Evolutionary conservation across 1,284 basidiomycete species (phyloP), one percentile per base, ranked within the genome.

Genomic region (Pseudozyma sp.): DNA sequence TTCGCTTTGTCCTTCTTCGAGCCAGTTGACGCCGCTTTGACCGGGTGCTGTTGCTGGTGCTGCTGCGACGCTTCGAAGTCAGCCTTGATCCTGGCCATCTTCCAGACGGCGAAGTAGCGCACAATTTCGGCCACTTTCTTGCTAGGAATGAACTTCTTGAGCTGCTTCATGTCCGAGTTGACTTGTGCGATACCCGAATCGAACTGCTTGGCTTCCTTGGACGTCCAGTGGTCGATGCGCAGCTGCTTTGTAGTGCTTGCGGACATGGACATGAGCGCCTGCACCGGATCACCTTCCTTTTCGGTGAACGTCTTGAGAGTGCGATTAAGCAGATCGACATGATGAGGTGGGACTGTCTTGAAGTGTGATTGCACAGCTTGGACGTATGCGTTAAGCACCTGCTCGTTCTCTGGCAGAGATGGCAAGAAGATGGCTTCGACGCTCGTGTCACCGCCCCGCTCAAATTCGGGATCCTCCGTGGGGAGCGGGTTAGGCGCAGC

Each of bases 281-380:
- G 91, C 33, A 55, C 62, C 7, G 84, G 93, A 94, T 72, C 94
- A 88, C 47, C 93, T 87, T 88, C 90, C 19, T 87, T 87, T 55
- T 47, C 73, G 68, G 39, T 94, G 87, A 43, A 90, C 89, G 83
- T 92, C 91, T 5, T 92, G 92, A 53, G 92, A 90, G 85, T 92
- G 90, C 92, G 92, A 94, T 94, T 93, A 87, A 88, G 8, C 90
- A 92, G 72, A 90, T 91, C 66, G 89, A 89, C 29, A 90, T 93
- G 54, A 90, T 88, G 84, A 92, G 73, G 55, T 4, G 65, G 68
- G 0, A 76, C 50, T 8, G 53, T 39, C 30, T 73, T 66, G 49
- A 68, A 71, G 13, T 75, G 73, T n/a, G 68, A 56, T 5, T 54
- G 49, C 8, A 74, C 67, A 7, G 7, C 92, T 90, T 42, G 90